Base-by-base conservation (phyloP, 805 yeast genomes). In the Gaillardinia entomophila region DNA sequence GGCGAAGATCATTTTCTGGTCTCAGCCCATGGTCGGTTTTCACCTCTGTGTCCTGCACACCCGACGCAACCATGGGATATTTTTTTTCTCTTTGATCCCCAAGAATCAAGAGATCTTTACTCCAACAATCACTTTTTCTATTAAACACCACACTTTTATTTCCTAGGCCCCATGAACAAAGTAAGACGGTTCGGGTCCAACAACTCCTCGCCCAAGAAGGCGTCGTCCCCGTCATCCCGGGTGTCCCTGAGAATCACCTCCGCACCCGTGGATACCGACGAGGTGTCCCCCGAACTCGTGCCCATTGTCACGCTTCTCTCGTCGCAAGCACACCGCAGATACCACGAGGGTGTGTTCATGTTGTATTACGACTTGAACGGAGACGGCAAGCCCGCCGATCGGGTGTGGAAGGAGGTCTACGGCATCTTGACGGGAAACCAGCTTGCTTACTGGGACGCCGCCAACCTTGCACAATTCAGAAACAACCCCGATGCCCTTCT, bases 401-500 rank as follows among this genome's bases (percentile, higher is more conserved):
- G 97, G 28, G 71, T 73, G 47, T 92, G 98, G 98, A 70, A 73
- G 34, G 96, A 92, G 60, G 96, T 89, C 16, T 92, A 84, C 55
- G 97, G 95, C 27, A 86, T 85, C 12, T 65, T 92, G 26, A 77
- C 86, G 3, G 98, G 98, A 14, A 85, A 86, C 37, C 95, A 90
- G 48, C 64, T 92, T 39, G 94, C 97, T 0, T 75, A 86, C 40
- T 92, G 97, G 97, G 88, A 88, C 52, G 86, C 87, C 3, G 77
- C 76, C 26, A 70, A 70, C 36, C 53, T 84, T 36, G 76, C 80
- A 11, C 68, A 66, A 38, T 70, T 71, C 40, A 62, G 66, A 35
- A 61, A 71, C 34, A 67, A 73, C 37, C 80, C 78, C 16, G 73
- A 69, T 16, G 71, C 71, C 16, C 57, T 77, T 34, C 66, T 74